These are phyloP conservation scores for Taiozyma onychis DNA, from an alignment of 1,139 yeast species.

Conservation along the genomic window DNA sequence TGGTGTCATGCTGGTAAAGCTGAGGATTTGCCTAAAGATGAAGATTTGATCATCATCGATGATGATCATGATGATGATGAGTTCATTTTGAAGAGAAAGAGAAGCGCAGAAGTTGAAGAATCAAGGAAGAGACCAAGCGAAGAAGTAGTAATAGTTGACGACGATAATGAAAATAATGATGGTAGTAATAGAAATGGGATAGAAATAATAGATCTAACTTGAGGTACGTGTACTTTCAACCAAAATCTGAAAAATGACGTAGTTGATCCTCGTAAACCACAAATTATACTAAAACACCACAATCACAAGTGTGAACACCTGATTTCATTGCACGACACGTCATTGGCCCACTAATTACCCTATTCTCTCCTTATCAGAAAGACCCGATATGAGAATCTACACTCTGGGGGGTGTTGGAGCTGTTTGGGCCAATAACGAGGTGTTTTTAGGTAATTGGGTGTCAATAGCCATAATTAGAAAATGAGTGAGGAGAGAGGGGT, in stretches of 20 bases:
- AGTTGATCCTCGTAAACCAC: neutral
- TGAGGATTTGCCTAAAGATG: constrained; percentile 16
- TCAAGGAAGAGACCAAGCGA: neutral
- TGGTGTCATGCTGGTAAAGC: constrained; percentile 21
- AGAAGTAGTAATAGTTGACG: constrained; percentile 25
- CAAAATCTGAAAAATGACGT: neutral
- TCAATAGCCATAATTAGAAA: neutral
- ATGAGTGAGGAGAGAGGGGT: neutral
- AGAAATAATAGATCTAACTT: neutral
- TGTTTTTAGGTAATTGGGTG: neutral
- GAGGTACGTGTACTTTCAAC: neutral
- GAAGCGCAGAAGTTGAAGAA: neutral
- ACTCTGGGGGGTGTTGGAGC: neutral
- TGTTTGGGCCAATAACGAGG: constrained; percentile 3
- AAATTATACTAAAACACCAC: neutral
- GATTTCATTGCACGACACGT: neutral
- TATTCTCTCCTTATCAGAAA: neutral
- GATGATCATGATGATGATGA: constrained; percentile 5
- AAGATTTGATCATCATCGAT: constrained; percentile 10
- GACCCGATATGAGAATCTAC: neutral
- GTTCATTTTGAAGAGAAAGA: neutral
- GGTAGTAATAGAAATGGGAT: neutral
- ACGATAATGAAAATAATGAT: constrained; percentile 20
- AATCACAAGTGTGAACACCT: neutral
- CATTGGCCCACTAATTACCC: neutral